Base-by-base conservation (phyloP, 2,329 filamentous ascomycete species). In the Ceratocystis smalleyi region DNA sequence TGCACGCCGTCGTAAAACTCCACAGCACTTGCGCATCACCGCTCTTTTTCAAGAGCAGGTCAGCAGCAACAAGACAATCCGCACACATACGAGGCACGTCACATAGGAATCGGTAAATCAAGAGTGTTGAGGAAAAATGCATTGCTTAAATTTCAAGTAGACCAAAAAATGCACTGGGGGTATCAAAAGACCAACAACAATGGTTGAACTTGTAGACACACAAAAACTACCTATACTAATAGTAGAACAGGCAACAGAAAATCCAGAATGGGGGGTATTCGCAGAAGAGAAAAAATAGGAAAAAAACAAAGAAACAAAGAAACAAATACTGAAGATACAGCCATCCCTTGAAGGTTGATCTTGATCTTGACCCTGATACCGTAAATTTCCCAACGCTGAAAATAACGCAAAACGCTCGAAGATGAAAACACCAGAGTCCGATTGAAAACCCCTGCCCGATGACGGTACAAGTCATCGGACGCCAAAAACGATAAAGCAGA, bases 91-190 rank as follows among this genome's bases (percentile, higher is more conserved):
- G 30, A 62, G 43, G 15, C 61, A 62, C 19, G 32, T 30, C 51
- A 55, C 51, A 55, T 15, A 17, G 10, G 3, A 55, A 40, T 40
- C 35, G 12, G 12, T n/a, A 54, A 24, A 54, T 3, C 19, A 5
- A 62, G 4, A 62, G n/a, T 22, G 30, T 62, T 49, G 62, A 60
- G 62, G 45, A 45, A 40, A 35, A 30, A 62, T 32, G 35, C 35
- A 35, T 40, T 30, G 49, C 32, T 47, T 22, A 66, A 47, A 66
- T 61, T 40, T 62, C 22, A 66, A 24, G 63, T 47, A 64, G 65
- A 54, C 24, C 54, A 59, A 47, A 32, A 64, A 32, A 64, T 19
- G 35, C 45, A 40, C 32, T 45, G 35, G 62, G 57, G 57, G 57
- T 65, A 61, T 55, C 59, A 51, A 62, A 40, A 35, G 30, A 35